Conservation (phyloP, 2,329 filamentous ascomycete genomes). For the Dothidotthia symphoricarpi region DNA sequence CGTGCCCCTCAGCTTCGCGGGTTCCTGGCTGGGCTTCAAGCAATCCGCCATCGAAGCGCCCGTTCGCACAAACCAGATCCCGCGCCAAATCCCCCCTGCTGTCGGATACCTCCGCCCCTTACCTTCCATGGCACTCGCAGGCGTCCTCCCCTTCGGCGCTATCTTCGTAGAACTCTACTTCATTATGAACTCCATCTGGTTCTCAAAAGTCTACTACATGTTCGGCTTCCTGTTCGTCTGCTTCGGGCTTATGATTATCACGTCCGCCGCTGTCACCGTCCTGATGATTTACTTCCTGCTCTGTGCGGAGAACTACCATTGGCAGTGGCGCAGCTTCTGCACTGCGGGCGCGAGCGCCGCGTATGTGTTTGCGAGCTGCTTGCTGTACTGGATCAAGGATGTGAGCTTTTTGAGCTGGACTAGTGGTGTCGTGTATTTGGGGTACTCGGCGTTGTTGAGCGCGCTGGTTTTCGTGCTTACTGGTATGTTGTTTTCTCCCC, state of each 20-base stretch:
- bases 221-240: constrained; percentile 98
- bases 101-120: constrained; percentile 80
- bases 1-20: constrained; percentile 82
- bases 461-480: constrained; percentile 92
- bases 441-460: constrained; percentile 85
- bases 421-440: constrained; percentile 86
- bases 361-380: constrained; percentile 88
- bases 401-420: constrained; percentile 81
- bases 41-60: constrained; percentile 67
- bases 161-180: constrained; percentile 99
- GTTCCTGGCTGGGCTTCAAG: constrained; percentile 92
- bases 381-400: constrained; percentile 88
- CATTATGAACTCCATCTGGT: constrained; percentile 99
- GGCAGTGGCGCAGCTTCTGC: constrained; percentile 96
- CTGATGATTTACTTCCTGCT: constrained; percentile 95
- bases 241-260: constrained; percentile 96
- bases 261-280: constrained; percentile 86
- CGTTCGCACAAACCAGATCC: constrained; percentile 95
- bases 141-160: constrained; percentile 88
- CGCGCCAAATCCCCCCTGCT: constrained; percentile 86
- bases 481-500: constrained; percentile 58
- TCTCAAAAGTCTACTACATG: constrained; percentile 99
- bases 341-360: constrained; percentile 85
- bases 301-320: constrained; percentile 96
- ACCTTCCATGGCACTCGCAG: constrained; percentile 88